These are phyloP conservation scores for Saussurea involucrata DNA, from an alignment of 129 eudicot species.

Conservation along the genomic window DNA sequence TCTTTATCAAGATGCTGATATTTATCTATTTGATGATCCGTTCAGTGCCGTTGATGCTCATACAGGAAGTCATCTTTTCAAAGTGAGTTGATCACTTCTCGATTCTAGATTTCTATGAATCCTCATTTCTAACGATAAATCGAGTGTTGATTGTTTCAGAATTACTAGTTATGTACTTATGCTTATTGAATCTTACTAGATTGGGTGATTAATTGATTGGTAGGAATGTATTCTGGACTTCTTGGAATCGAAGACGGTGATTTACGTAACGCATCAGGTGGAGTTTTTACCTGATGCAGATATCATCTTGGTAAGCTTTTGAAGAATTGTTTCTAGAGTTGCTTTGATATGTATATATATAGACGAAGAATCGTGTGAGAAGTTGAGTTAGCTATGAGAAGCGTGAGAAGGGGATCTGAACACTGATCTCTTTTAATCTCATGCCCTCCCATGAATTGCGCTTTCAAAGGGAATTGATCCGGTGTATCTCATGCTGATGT, in stretches of 20 bases:
- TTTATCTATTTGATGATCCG: conserved; percentile 92
- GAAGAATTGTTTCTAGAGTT: not conserved
- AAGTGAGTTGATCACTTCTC: conserved; percentile 34
- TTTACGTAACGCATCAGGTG: conserved; percentile 86
- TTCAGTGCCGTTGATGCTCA: conserved; percentile 98
- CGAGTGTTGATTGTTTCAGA: not conserved
- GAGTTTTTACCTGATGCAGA: conserved; percentile 84
- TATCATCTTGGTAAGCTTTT: conserved; percentile 62
- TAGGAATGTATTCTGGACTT: conserved; percentile 77
- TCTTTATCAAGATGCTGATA: conserved; percentile 80
- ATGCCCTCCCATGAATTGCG: too few relatives aligned
- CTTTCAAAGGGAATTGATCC: too few relatives aligned
- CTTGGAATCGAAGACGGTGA: conserved; percentile 60
- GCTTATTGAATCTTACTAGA: not conserved
- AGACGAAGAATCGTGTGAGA: too few relatives aligned
- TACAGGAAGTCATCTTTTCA: conserved; percentile 84
- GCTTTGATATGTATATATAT: not conserved
- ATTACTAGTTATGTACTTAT: not conserved
- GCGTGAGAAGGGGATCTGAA: too few relatives aligned
- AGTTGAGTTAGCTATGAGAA: too few relatives aligned
- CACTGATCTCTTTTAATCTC: too few relatives aligned
- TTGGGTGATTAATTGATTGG: not conserved
- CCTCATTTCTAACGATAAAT: not conserved
- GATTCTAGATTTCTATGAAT: not conserved
- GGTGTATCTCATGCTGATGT: too few relatives aligned